Evolutionary conservation across 768 basidiomycete species (phyloP), one percentile per base, ranked within the genome.

Genomic region (Suillus hirtellus): DNA sequence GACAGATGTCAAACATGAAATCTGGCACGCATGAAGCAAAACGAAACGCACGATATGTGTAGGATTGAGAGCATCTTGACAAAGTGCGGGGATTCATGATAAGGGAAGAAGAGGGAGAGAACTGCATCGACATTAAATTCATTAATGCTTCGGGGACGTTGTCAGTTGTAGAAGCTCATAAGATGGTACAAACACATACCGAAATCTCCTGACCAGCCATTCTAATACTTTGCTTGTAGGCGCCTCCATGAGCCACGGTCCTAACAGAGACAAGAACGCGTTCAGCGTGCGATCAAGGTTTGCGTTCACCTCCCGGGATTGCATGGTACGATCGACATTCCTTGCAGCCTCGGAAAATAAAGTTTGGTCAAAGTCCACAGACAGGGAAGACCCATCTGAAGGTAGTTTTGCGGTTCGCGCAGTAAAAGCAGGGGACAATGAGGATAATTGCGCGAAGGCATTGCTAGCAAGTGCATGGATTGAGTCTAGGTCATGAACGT

Each of bases 61-160:
- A 98, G 78, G 68, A 99, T 94, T 2, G 91, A 86, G 31, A 97
- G 80, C 83, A 98, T 93, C 69, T 97, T 96, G 10, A 90, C 84
- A 75, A 99, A 99, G 73, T 98, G 95, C 0, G 92, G 88, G 5
- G 96, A 92, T 68, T 96, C 93, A 70, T 99, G 95, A 72, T 96
- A 98, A 0, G 97, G 97, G 37, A 98, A 78, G 76, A 99, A 99
- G 27, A 95, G 79, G 9, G 88, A 77, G 7, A 99, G 81, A 34
- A 95, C 72, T 27, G 84, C 82, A 60, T 89, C 84, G 60, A 96
- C 82, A 70, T 99, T 97, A 79, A 98, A 95, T 73, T 99, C 95
- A 71, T 98, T 84, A 34, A 98, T 86, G 73, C 96, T 98, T 69
- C 19, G 60, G 12, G 44, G 31, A 46, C 3, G 34, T 66, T 56